Percentiles rank a stretch among this genome's conserved stretches.
Conservation (phyloP, 805 yeast species). For the Candida quercuum region DNA sequence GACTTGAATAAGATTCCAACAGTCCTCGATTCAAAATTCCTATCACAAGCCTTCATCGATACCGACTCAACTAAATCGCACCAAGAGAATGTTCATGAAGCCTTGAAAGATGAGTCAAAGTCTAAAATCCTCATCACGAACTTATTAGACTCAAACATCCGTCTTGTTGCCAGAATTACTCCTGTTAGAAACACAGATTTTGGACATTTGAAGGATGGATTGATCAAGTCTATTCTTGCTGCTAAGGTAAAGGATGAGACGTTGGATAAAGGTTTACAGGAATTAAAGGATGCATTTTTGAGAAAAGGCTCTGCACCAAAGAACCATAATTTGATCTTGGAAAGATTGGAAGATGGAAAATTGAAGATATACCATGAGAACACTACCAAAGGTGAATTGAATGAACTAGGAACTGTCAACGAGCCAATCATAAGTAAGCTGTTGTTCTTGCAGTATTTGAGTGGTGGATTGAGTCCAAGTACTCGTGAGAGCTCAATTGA, state of each 20-base stretch:
- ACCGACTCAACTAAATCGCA: constrained; percentile 29
- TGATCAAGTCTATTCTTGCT: constrained; percentile 72
- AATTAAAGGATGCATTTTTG: constrained; percentile 57
- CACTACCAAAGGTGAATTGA: constrained; percentile 29
- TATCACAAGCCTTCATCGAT: constrained; percentile 33
- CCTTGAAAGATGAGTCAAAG: constrained; percentile 44
- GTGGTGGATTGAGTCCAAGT: constrained; percentile 65
- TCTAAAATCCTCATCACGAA: constrained; percentile 51
- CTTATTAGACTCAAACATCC: constrained; percentile 53
- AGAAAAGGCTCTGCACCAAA: constrained; percentile 71
- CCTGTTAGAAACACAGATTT: constrained; percentile 92
- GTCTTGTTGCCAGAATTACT: constrained; percentile 67
- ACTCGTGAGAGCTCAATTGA: constrained; percentile 40
- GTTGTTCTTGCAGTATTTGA: constrained; percentile 71
- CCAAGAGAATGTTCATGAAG: constrained; percentile 33
- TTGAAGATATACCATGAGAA: constrained; percentile 40
- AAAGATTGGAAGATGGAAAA: constrained; percentile 42
- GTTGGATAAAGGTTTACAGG: constrained; percentile 58
- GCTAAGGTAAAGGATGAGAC: constrained; percentile 45
- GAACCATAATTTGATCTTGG: constrained; percentile 61
- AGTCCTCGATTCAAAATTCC: constrained; percentile 38
- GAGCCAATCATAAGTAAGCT: constrained; percentile 60
- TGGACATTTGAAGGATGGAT: constrained; percentile 84
- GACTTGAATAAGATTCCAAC: constrained; percentile 41
- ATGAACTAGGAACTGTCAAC: constrained; percentile 50